These are phyloP conservation scores for Ogataea hybrid DNA, from an alignment of 1,139 yeast species.

Conservation along the genomic window DNA sequence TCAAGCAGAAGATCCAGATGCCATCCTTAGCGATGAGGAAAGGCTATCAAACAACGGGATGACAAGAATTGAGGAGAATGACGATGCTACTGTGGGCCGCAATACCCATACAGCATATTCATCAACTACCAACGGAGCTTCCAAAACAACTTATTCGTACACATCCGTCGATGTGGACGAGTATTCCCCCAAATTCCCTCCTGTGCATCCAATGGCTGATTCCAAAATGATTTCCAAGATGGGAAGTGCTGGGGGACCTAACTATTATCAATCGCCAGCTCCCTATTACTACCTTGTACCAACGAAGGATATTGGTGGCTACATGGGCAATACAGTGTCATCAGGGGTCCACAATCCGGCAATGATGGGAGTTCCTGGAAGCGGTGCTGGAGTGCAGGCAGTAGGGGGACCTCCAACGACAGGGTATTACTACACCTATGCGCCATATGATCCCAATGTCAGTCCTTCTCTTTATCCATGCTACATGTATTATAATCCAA, in stretches of 20 bases:
- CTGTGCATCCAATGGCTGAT: constrained; percentile 8
- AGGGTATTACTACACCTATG: constrained; percentile 29
- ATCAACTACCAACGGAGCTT: constrained; percentile 21
- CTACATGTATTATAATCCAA: constrained; percentile 29
- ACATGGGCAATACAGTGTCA: constrained; percentile 17
- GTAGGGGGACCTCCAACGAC: constrained; percentile 23
- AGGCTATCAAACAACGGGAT: constrained; percentile 6
- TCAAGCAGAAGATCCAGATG: constrained; percentile 6
- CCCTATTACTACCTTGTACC: constrained; percentile 31
- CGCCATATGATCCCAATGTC: constrained; percentile 22
- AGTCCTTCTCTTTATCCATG: constrained; percentile 28
- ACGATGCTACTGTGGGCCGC: constrained; percentile 20
- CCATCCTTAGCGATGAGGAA: constrained; percentile 15
- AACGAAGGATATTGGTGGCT: constrained; percentile 24
- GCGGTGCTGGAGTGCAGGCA: constrained; percentile 12
- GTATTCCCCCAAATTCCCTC: constrained; percentile 14
- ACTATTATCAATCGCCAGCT: constrained; percentile 21
- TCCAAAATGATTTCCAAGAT: constrained; percentile 10
- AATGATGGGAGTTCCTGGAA: constrained; percentile 13
- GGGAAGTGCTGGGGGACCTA: constrained; percentile 15
- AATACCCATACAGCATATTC: constrained; percentile 25
- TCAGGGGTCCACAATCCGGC: constrained; percentile 15
- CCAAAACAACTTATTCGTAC: constrained; percentile 28
- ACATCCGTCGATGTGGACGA: constrained; percentile 28
- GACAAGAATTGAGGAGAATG: constrained; percentile 15